Percentiles rank a stretch among this genome's conserved stretches.
phyloP scores from a whole-genome alignment of 345 rosid genomes.

The Diplotaxis tenuifolia region DNA sequence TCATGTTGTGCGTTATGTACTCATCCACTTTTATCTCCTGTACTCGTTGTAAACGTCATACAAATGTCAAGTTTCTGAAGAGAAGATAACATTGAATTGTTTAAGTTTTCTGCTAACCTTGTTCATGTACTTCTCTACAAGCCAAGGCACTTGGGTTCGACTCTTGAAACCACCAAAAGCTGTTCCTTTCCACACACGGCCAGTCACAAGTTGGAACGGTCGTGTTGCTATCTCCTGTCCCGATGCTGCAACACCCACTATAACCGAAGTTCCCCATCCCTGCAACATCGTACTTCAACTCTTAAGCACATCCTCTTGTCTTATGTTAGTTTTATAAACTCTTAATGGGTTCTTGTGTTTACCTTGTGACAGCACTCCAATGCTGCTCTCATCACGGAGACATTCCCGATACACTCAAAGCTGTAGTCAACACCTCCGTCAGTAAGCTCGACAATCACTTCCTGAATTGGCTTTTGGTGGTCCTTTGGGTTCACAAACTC shows the following conservation, averaged over 20 bases:
- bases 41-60: neutral
- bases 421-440: conserved; percentile 99
- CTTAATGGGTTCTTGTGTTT: neutral
- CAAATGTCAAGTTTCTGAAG: neutral
- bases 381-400: conserved; percentile 92
- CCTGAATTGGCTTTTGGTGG: conserved; percentile 87
- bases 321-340: neutral
- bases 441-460: conserved; percentile 78
- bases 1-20: conserved; percentile 75
- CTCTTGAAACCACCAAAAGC: conserved; percentile 99
- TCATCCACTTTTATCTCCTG: conserved; percentile 98
- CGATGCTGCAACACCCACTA: conserved; percentile 97
- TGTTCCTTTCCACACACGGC: conserved; percentile 99
- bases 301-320: conserved; percentile 12
- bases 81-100: neutral
- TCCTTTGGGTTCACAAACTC: conserved; percentile 84
- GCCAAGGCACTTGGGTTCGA: conserved; percentile 99
- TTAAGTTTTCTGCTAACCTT: conserved; percentile 46
- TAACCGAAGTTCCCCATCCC: conserved; percentile 99
- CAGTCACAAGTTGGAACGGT: conserved; percentile 97
- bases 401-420: conserved; percentile 98
- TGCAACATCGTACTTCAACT: conserved; percentile 21
- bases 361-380: conserved; percentile 99
- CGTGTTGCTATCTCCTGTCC: conserved; percentile 97
- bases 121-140: conserved; percentile 93